These are phyloP conservation scores for Botrytis elliptica DNA, from an alignment of 2,329 filamentous ascomycete genomes.

Conservation along the genomic window DNA sequence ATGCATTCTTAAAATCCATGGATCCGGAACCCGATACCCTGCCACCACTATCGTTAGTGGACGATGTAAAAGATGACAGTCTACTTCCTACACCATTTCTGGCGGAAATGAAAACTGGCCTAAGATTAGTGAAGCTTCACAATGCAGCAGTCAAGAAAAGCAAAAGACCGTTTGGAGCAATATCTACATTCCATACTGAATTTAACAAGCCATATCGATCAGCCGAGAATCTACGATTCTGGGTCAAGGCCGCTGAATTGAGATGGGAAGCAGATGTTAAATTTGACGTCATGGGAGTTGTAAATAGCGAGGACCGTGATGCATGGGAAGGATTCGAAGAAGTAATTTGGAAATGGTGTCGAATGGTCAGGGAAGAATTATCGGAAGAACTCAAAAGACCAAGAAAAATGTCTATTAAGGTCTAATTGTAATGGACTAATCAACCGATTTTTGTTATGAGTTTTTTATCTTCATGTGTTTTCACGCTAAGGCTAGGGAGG, in stretches of 20 bases:
- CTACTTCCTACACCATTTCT: constrained; percentile 73
- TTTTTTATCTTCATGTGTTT: not conserved
- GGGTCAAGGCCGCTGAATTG: constrained; percentile 93
- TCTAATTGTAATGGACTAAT: constrained; percentile 18
- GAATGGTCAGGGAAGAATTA: constrained; percentile 79
- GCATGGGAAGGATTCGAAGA: constrained; percentile 82
- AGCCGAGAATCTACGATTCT: constrained; percentile 91
- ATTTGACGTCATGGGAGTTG: constrained; percentile 82
- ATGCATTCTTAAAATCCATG: constrained; percentile 78
- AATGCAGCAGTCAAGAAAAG: constrained; percentile 86
- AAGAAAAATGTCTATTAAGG: constrained; percentile 21
- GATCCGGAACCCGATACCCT: constrained; percentile 58
- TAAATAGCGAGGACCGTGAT: constrained; percentile 65
- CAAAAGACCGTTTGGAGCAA: constrained; percentile 81
- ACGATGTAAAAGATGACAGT: constrained; percentile 41
- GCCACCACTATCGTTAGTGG: constrained; percentile 65
- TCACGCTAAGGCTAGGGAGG: not conserved
- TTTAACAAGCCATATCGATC: constrained; percentile 91
- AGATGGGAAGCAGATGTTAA: constrained; percentile 85
- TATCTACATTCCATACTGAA: constrained; percentile 87
- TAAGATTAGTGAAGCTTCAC: constrained; percentile 81
- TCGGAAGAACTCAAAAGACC: constrained; percentile 58
- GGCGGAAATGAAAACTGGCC: constrained; percentile 69
- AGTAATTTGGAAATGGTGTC: constrained; percentile 81
- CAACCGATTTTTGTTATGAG: constrained; percentile 11